phyloP scores from a whole-genome alignment of 352 stramenopile species.

The Globisporangium uncinulatum region DNA sequence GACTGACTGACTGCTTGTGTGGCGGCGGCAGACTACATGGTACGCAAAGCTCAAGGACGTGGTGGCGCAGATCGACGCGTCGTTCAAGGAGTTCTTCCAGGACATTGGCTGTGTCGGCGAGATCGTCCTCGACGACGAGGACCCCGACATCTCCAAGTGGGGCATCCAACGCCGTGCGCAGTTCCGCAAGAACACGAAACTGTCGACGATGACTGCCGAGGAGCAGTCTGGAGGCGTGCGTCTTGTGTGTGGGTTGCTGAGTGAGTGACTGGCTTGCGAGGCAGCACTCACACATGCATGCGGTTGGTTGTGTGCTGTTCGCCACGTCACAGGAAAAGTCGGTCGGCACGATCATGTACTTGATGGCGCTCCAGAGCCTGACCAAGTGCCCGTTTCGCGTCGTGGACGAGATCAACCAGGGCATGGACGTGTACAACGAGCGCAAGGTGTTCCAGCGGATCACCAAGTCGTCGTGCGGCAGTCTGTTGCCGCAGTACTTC shows the following conservation, averaged over 20 bases:
- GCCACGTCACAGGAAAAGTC: constrained; percentile 68
- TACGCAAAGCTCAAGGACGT: constrained; percentile 60
- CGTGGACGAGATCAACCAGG: constrained; percentile 88
- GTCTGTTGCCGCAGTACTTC: constrained; percentile 85
- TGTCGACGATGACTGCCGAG: constrained; percentile 82
- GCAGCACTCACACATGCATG: constrained; percentile 1
- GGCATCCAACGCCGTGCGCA: constrained; percentile 80
- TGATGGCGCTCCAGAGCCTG: constrained; percentile 85
- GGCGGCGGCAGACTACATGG: constrained; percentile 45
- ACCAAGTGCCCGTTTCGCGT: constrained; percentile 86
- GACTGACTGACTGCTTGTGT: background rate
- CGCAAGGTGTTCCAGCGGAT: constrained; percentile 87
- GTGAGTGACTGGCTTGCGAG: background rate
- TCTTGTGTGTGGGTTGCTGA: constrained; percentile 13
- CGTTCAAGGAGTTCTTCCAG: constrained; percentile 81
- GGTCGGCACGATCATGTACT: constrained; percentile 89
- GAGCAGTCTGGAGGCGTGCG: constrained; percentile 83
- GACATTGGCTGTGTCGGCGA: constrained; percentile 86
- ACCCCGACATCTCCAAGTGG: constrained; percentile 84
- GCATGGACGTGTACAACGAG: constrained; percentile 89
- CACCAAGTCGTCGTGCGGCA: constrained; percentile 83
- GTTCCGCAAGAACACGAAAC: constrained; percentile 80
- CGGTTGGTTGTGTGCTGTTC: background rate
- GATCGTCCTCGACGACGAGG: constrained; percentile 70
- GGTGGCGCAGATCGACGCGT: constrained; percentile 73